phyloP scores from a whole-genome alignment of 768 basidiomycete species.

The Panus rudis region DNA sequence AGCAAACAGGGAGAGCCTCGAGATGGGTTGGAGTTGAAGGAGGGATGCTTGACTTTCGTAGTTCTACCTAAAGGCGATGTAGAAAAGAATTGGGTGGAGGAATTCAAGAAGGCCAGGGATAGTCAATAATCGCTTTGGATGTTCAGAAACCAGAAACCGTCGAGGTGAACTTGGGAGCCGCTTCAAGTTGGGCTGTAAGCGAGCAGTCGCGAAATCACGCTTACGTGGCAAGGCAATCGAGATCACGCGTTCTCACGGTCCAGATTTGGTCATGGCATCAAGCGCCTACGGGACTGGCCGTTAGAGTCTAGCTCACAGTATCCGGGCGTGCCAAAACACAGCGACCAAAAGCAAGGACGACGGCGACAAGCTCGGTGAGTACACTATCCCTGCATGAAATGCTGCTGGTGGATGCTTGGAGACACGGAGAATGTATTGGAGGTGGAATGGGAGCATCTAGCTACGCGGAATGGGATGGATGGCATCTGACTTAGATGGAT shows the following conservation, averaged over 20 bases:
- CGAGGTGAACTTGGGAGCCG: neutral
- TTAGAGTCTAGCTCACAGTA: neutral
- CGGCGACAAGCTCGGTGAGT: constrained; percentile 69
- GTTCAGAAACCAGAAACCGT: neutral
- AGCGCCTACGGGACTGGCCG: neutral
- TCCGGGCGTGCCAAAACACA: neutral
- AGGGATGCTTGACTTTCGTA: constrained; percentile 74
- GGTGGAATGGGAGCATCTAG: constrained; percentile 14
- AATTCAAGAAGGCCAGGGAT: constrained; percentile 51
- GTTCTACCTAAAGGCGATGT: constrained; percentile 70
- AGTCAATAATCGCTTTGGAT: neutral
- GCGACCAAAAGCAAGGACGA: constrained; percentile 29
- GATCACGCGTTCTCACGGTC: no score
- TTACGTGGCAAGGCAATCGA: no score
- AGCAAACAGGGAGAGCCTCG: constrained; percentile 48
- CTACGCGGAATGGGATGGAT: constrained; percentile 49
- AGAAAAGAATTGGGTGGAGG: constrained; percentile 82
- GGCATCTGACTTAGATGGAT: constrained; percentile 34
- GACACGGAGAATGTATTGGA: constrained; percentile 7
- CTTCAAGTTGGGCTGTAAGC: no score
- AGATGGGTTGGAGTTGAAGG: constrained; percentile 83
- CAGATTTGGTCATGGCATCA: no score
- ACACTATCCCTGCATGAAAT: constrained; percentile 26
- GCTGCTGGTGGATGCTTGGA: constrained; percentile 14
- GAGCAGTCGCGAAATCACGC: no score